Conservation (phyloP, 495 filamentous ascomycete species). For the Hyaloscypha variabilis region DNA sequence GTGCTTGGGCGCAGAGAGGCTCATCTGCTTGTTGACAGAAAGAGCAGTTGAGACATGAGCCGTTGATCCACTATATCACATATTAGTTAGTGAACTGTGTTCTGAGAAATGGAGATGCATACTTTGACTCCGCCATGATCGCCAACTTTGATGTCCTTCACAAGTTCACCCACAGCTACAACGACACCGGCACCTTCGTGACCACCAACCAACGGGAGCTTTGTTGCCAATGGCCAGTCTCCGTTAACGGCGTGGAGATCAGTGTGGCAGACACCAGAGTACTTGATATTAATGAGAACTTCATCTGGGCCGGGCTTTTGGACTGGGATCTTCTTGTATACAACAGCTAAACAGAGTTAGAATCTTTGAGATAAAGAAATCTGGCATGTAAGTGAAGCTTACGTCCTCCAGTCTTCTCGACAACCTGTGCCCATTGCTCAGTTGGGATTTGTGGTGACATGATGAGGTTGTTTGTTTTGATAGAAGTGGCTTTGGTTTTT, state of each 20-base stretch:
- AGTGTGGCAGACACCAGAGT: constrained; percentile 92
- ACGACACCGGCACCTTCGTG: constrained; percentile 91
- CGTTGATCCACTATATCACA: constrained; percentile 71
- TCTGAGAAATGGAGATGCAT: background rate
- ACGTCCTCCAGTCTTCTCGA: constrained; percentile 75
- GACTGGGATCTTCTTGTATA: constrained; percentile 84
- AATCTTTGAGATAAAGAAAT: constrained; percentile 20
- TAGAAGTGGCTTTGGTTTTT: background rate
- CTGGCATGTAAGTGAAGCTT: constrained; percentile 29
- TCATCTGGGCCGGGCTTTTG: constrained; percentile 80
- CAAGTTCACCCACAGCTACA: constrained; percentile 74
- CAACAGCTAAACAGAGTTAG: constrained; percentile 45
- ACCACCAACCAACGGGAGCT: constrained; percentile 88
- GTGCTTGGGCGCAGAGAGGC: constrained; percentile 71
- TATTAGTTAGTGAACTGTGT: background rate
- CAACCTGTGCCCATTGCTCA: constrained; percentile 85
- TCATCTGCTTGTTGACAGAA: constrained; percentile 77
- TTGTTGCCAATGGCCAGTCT: constrained; percentile 81
- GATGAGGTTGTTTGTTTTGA: constrained; percentile 11
- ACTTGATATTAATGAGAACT: constrained; percentile 89
- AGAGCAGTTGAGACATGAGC: constrained; percentile 73
- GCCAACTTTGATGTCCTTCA: constrained; percentile 73
- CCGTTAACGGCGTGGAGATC: constrained; percentile 75
- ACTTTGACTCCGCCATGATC: constrained; percentile 80
- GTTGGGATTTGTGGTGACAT: constrained; percentile 54